A percentile compares a stretch with the other conserved stretches of the same genome.
Evolutionary conservation across 768 basidiomycete species (phyloP).

Genomic region (Leccinum truebloodii): DNA sequence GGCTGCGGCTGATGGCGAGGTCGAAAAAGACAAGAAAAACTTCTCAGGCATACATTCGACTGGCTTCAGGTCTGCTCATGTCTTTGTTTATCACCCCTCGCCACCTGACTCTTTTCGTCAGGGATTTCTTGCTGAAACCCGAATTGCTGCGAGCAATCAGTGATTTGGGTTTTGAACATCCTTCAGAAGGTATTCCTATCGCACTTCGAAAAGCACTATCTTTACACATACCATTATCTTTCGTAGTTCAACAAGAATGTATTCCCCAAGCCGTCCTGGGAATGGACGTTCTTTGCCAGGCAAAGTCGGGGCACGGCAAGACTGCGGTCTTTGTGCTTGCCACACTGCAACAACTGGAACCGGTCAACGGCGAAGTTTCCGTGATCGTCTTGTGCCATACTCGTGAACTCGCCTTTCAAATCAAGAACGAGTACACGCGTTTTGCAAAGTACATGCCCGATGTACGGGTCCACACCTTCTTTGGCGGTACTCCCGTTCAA

Average conservation of each 20-base stretch:
- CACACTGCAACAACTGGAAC: conserved; percentile 96
- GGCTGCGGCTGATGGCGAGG: conserved; percentile 49
- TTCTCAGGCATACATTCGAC: conserved; percentile 99
- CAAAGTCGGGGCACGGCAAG: conserved; percentile 98
- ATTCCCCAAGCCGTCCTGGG: conserved; percentile 99
- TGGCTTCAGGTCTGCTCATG: conserved; percentile 80
- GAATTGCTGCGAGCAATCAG: conserved; percentile 96
- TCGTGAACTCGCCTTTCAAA: conserved; percentile 98
- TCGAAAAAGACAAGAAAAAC: conserved; percentile 91
- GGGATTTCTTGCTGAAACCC: conserved; percentile 97
- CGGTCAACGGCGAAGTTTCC: conserved; percentile 96
- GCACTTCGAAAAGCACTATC: not conserved
- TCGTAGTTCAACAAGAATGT: conserved; percentile 97
- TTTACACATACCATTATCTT: not conserved
- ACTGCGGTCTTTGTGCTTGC: conserved; percentile 99
- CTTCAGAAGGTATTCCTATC: conserved; percentile 81
- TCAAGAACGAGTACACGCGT: conserved; percentile 99
- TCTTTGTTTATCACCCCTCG: conserved; percentile 6
- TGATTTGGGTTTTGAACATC: conserved; percentile 99
- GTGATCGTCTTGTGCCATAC: conserved; percentile 99
- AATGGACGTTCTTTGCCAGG: conserved; percentile 99
- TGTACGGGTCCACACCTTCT: conserved; percentile 96
- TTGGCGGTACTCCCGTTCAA: conserved; percentile 91
- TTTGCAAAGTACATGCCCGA: conserved; percentile 99
- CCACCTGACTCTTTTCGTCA: conserved; percentile 34